These are phyloP conservation scores for Alternaria sp. DNA, from an alignment of 2,329 filamentous ascomycete species.

Conservation along the genomic window DNA sequence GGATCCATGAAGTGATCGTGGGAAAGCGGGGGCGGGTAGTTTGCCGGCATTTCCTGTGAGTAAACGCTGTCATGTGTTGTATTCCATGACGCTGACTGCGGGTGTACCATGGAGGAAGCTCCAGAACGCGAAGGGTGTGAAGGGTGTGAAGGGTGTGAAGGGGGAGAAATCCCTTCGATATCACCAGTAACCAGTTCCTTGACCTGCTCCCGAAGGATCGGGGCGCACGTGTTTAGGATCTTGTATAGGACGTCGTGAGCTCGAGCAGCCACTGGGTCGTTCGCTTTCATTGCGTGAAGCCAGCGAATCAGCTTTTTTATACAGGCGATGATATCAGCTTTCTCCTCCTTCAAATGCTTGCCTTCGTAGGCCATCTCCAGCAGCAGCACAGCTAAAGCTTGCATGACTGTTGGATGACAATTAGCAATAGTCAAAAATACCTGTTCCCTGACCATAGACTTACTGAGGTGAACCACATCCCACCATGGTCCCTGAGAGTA, in stretches of 20 bases:
- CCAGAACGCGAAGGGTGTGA: neutral
- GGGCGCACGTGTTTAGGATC: conserved; percentile 28
- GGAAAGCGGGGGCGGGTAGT: neutral
- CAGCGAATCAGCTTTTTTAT: conserved; percentile 48
- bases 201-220: conserved; percentile 24
- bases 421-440: neutral
- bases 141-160: neutral
- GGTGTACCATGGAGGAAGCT: neutral
- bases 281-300: conserved; percentile 43
- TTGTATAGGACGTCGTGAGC: conserved; percentile 37
- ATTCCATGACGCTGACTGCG: conserved; percentile 6
- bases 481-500: conserved; percentile 53
- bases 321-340: conserved; percentile 36
- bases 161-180: neutral
- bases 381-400: conserved; percentile 50
- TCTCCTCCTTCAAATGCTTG: conserved; percentile 38
- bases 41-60: neutral
- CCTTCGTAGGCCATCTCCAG: conserved; percentile 48
- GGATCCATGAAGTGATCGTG: neutral
- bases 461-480: conserved; percentile 50
- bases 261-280: conserved; percentile 41
- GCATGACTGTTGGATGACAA: conserved; percentile 40
- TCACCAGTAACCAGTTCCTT: conserved; percentile 23
- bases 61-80: neutral
- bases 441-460: neutral